A percentile compares a stretch with the other conserved stretches of the same genome.
phyloP scores from a whole-genome alignment of 106 monocot genomes.

The Alisma plantagoaquatica region DNA sequence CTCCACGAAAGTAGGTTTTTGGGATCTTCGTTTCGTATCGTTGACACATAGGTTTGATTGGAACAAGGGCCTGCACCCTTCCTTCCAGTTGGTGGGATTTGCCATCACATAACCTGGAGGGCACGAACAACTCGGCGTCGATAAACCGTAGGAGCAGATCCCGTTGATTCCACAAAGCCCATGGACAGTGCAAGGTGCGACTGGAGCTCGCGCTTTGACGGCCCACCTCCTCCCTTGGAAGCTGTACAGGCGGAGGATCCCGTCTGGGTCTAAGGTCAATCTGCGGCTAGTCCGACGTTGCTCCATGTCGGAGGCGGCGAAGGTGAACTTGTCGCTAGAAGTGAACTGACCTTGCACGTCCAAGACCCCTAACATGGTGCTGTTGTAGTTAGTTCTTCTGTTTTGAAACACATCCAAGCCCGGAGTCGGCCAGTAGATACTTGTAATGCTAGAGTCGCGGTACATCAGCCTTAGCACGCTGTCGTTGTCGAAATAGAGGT shows the following conservation, averaged over 20 bases:
- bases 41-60: neutral
- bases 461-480: neutral
- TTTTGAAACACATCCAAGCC: conserved; percentile 1
- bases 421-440: neutral
- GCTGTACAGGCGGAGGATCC: conserved; percentile 52
- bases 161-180: conserved; percentile 50
- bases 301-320: neutral
- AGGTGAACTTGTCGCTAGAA: conserved; percentile 16
- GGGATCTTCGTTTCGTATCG: neutral
- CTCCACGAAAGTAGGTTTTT: conserved; percentile 14
- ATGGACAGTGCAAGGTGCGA: conserved; percentile 14
- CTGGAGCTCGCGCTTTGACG: conserved; percentile 32
- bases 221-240: conserved; percentile 19
- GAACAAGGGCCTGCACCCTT: conserved; percentile 33
- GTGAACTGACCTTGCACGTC: conserved; percentile 19
- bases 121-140: conserved; percentile 23
- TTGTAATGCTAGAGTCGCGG: neutral
- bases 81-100: conserved; percentile 38
- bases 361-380: conserved; percentile 17
- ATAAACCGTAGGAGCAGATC: conserved; percentile 27
- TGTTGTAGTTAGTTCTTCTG: conserved; percentile 22
- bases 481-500: neutral
- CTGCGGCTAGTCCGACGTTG: neutral
- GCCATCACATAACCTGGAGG: conserved; percentile 34
- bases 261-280: conserved; percentile 34